These are phyloP conservation scores for Paraphysoderma sedebokerense DNA, from an alignment of 371 early-diverging fungal genomes.

Conservation along the genomic window DNA sequence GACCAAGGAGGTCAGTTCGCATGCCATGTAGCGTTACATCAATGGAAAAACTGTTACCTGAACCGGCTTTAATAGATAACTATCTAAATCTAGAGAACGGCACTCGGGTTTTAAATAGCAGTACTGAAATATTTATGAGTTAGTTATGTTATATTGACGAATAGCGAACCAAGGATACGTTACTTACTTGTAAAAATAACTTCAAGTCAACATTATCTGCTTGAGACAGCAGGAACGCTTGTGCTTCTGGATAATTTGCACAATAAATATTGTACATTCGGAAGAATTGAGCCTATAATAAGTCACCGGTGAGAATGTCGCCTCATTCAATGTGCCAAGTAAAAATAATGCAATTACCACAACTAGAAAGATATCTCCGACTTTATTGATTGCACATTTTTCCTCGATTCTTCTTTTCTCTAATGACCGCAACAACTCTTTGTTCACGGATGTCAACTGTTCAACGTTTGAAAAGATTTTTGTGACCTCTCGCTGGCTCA, in stretches of 20 bases:
- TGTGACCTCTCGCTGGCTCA: neutral
- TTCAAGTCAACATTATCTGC: constrained; percentile 2
- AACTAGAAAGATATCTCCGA: constrained; percentile 4
- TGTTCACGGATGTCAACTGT: constrained; percentile 5
- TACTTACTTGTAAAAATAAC: too few relatives aligned
- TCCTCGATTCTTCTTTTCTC: neutral
- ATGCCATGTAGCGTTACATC: neutral
- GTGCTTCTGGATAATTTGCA: constrained; percentile 7
- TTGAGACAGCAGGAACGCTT: neutral
- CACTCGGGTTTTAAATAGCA: neutral
- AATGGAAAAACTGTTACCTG: neutral
- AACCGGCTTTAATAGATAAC: neutral
- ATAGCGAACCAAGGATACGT: too few relatives aligned
- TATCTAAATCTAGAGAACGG: neutral
- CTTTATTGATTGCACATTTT: neutral
- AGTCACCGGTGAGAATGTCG: constrained; percentile 2
- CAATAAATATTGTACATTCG: constrained; percentile 8
- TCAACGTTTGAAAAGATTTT: constrained; percentile 7
- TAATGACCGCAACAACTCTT: constrained; percentile 3
- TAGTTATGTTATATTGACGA: too few relatives aligned
- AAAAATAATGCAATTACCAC: constrained; percentile 3
- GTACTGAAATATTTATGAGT: too few relatives aligned
- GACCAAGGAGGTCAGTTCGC: neutral
- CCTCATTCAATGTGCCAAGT: neutral
- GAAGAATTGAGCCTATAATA: constrained; percentile 3